Evolutionary conservation across 345 rosid genomes (phyloP), one percentile per base, ranked within the genome.

Genomic region (Pistacia integerrima): DNA sequence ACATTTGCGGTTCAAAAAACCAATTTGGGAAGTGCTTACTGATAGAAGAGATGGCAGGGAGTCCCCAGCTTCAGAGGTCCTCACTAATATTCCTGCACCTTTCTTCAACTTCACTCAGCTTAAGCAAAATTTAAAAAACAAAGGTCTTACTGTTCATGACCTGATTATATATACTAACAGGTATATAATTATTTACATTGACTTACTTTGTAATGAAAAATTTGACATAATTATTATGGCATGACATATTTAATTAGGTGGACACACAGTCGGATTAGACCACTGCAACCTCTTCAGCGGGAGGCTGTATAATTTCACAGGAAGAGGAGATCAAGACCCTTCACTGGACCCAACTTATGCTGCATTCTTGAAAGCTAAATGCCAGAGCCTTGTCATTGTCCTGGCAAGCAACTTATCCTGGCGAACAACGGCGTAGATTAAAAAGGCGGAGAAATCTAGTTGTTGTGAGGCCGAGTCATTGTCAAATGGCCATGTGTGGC

Each of bases 21-120:
- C 88, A 51, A 11, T 80, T 18, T 90, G 93, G 97, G 84, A 87
- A 84, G 97, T 90, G 64, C 86, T 78, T n/a, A 90, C 97, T 0
- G 97, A 92, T 3, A 83, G 25, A 82, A 87, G 92, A 87, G 94
- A 92, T 10, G 94, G 97, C 54, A 86, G 41, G 2, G 78, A 88
- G 35, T 90, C 97, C 1, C 75, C 57, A 16, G 74, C 76, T 38
- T 72, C 74, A 0, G 95, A 93, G 20, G 91, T 77, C 14, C 20
- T 36, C 0, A 18, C 46, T 28, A 82, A 87, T 68, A 67, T 92
- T 68, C 94, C 97, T 54, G 74, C 91, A 11, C 95, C 94, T 49
- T 83, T 82, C 74, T 67, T 71, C 72, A 81, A 92, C 75, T 89
- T 90, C 83, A 10, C 86, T 67, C 22, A 70, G 14, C 92, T 93